phyloP scores from a whole-genome alignment of 1,139 yeast genomes.

The Pichia norvegensis region DNA sequence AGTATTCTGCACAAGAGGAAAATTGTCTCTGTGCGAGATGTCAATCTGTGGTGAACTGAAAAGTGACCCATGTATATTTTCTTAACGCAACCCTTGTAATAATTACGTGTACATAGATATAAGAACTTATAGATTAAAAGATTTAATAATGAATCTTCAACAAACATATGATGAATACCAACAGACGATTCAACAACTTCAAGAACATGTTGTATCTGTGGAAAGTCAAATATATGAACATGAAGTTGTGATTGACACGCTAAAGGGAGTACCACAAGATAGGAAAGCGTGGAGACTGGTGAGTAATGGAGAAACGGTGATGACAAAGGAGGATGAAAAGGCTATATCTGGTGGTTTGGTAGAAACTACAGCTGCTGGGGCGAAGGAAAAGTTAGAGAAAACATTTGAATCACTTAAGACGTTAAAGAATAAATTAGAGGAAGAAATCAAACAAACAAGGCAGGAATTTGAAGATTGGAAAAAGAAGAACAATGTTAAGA shows the following conservation, averaged over 20 bases:
- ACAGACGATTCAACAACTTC: conserved; percentile 49
- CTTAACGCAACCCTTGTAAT: neutral
- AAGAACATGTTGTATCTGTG: conserved; percentile 47
- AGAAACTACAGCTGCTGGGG: conserved; percentile 73
- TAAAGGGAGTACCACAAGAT: conserved; percentile 42
- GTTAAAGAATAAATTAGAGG: conserved; percentile 39
- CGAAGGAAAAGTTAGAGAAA: conserved; percentile 54
- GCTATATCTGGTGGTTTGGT: conserved; percentile 46
- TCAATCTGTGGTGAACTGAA: conserved; percentile 32
- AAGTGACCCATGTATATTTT: neutral
- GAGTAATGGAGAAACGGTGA: conserved; percentile 44
- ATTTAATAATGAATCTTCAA: neutral
- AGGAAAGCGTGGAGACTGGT: conserved; percentile 90
- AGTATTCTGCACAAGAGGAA: conserved; percentile 46
- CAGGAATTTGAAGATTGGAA: conserved; percentile 63
- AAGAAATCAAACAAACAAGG: conserved; percentile 39
- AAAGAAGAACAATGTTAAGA: conserved; percentile 56
- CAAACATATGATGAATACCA: conserved; percentile 54
- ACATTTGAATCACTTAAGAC: conserved; percentile 44
- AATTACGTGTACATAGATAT: neutral
- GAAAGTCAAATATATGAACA: conserved; percentile 45
- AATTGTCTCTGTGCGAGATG: conserved; percentile 64
- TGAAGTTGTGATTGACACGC: conserved; percentile 46
- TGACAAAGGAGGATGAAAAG: conserved; percentile 2
- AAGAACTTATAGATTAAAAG: neutral